Percentiles rank a stretch among this genome's conserved stretches.
Evolutionary conservation across 75 land plant species (phyloP).

Genomic region (Isoetes taiwanensis): DNA sequence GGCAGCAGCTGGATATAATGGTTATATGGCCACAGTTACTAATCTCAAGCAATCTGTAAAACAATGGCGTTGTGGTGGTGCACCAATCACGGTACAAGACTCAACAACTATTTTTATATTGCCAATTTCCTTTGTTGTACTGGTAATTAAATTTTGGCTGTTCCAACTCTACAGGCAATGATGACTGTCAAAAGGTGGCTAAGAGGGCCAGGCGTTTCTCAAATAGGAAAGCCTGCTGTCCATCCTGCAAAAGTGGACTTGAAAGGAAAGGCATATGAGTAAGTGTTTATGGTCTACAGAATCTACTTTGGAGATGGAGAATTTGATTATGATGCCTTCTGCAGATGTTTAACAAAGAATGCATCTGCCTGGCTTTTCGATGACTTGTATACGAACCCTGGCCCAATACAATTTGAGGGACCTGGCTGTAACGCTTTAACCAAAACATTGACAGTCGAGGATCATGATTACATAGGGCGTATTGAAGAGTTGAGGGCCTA

Average conservation of each 20-base stretch:
- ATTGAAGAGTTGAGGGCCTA: conserved; percentile 71
- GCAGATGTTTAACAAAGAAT: conserved; percentile 59
- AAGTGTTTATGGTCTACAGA: conserved; percentile 12
- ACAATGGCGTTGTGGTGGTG: conserved; percentile 90
- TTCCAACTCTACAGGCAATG: conserved; percentile 49
- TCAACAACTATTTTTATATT: neutral
- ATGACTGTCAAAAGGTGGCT: conserved; percentile 70
- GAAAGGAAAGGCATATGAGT: conserved; percentile 86
- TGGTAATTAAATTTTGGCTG: neutral
- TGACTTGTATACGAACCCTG: conserved; percentile 89
- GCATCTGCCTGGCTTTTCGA: conserved; percentile 61
- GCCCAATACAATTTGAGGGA: conserved; percentile 94
- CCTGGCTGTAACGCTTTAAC: conserved; percentile 69
- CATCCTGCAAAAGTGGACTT: conserved; percentile 73
- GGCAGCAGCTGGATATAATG: conserved; percentile 83
- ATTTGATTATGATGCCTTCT: neutral
- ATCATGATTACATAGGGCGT: conserved; percentile 94
- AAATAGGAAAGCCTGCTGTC: conserved; percentile 73
- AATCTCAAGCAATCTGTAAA: conserved; percentile 68
- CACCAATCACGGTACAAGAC: conserved; percentile 61
- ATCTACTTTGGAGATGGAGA: neutral
- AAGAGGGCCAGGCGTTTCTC: conserved; percentile 41
- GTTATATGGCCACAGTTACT: conserved; percentile 90
- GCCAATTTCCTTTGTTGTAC: no score
- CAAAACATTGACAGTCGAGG: conserved; percentile 64